Base-by-base conservation (phyloP, 768 basidiomycete genomes). In the Polyporus arcularius region DNA sequence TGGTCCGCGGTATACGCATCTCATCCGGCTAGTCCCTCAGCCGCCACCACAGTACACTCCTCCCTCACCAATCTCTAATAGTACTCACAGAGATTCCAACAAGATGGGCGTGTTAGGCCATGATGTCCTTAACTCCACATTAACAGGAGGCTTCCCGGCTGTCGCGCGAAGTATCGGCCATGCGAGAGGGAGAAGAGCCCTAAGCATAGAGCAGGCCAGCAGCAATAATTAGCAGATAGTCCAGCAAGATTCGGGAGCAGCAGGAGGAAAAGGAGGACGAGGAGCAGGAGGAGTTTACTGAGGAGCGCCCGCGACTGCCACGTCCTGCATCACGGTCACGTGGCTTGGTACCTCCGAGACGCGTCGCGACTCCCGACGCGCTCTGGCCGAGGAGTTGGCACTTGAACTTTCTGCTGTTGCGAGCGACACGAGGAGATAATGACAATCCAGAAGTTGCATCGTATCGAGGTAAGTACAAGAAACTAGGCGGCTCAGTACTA, bases 111-210 rank as follows among this genome's bases (percentile, higher is more conserved):
- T 68, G 11, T 72, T 68, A 18, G 72, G 66, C 76, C 76, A 78
- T 48, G 75, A 76, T 14, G 74, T 71, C 11, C 73, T 71, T 15
- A 78, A 63, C 18, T 73, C 70, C 15, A 78, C 73, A 55, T 73
- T 73, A 2, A 78, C 76, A 0, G 73, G 72, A 26, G 75, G 73
- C 31, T 68, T 70, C 15, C 55, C 49, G 26, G 65, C 60, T 18
- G 46, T 30, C n/a, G 50, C 18, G 26, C 12, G 49, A n/a, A 59
- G 57, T 2, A 59, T 26, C 15, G 62, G 54, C 62, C 62, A 63
- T 56, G 54, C 21, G 11, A 59, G 53, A n/a, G 50, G 41, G 10
- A 63, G 28, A 8, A 62, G 47, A 26, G 42, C 32, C 41, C 54
- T 26, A 31, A 63, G 53, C 62, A 63, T 63, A 42, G 43, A 48